phyloP scores from a whole-genome alignment of 192 early-diverging fungal genomes.

The Pilobolus umbonatus region DNA sequence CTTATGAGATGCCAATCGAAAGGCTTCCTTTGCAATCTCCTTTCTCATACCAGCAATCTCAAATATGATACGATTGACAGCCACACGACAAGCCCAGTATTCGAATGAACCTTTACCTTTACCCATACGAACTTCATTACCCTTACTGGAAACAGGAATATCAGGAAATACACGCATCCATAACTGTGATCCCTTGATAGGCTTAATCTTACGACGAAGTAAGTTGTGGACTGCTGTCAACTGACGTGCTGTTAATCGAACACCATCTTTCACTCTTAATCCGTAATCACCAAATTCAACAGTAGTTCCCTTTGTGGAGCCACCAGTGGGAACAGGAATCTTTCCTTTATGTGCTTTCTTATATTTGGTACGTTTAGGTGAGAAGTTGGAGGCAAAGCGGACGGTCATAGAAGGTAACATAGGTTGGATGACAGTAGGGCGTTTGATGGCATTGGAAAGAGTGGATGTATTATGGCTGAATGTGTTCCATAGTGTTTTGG shows the following conservation, averaged over 20 bases:
- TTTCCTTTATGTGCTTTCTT: slow-evolving; percentile 87
- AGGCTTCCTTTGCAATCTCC: slow-evolving; percentile 75
- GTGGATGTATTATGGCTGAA: too few relatives aligned
- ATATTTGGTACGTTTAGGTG: slow-evolving; percentile 70
- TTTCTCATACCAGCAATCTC: slow-evolving; percentile 81
- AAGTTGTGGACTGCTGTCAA: slow-evolving; percentile 72
- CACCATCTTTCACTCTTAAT: slow-evolving; percentile 81
- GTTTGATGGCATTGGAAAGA: too few relatives aligned
- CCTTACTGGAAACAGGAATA: slow-evolving; percentile 88
- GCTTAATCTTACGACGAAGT: slow-evolving; percentile 76
- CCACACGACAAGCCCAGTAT: slow-evolving; percentile 88
- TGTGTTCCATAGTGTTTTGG: too few relatives aligned
- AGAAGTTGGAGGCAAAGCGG: slow-evolving; percentile 63
- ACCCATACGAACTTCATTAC: slow-evolving; percentile 93
- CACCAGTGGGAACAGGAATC: slow-evolving; percentile 73
- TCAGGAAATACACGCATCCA: slow-evolving; percentile 90
- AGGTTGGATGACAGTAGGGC: too few relatives aligned
- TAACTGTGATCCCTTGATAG: slow-evolving; percentile 80
- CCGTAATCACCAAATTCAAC: slow-evolving; percentile 90
- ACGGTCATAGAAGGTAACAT: slow-evolving; percentile 17
- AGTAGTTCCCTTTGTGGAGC: slow-evolving; percentile 82
- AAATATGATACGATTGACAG: slow-evolving; percentile 84
- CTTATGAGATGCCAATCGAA: slow-evolving; percentile 58
- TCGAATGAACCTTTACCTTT: slow-evolving; percentile 95
- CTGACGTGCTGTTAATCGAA: slow-evolving; percentile 76